phyloP scores from a whole-genome alignment of 2,329 filamentous ascomycete genomes.

The Paraphaeosphaeria sporulosa region DNA sequence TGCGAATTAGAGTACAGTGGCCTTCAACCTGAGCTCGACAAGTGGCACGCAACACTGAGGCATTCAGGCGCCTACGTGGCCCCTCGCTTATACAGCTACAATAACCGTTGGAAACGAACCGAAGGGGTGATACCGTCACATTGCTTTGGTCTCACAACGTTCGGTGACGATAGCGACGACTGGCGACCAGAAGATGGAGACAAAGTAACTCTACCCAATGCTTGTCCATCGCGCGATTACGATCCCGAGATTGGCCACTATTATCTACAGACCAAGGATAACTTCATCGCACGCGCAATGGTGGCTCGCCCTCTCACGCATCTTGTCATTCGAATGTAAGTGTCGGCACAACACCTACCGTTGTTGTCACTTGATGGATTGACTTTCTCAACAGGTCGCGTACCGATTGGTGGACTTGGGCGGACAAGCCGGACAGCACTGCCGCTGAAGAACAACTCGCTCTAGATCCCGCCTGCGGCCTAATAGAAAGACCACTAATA shows the following conservation, averaged over 20 bases:
- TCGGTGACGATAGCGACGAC: neutral
- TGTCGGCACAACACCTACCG: neutral
- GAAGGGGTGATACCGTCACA: constrained; percentile 5
- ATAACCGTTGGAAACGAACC: neutral
- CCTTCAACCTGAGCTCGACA: neutral
- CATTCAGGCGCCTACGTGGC: constrained; percentile 10
- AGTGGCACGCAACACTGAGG: neutral
- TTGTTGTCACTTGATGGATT: neutral
- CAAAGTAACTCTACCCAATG: constrained; percentile 1
- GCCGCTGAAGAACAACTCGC: constrained; percentile 6
- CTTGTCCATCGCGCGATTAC: neutral
- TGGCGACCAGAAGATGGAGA: constrained; percentile 9
- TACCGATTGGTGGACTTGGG: constrained; percentile 13
- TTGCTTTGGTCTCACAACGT: constrained; percentile 5
- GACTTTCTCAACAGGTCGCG: neutral
- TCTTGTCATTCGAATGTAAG: constrained; percentile 10
- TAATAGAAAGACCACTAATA: neutral
- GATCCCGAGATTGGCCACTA: neutral
- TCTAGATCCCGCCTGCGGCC: constrained; percentile 10
- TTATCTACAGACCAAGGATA: neutral
- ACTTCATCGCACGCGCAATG: constrained; percentile 9
- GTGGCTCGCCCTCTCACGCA: constrained; percentile 10
- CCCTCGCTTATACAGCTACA: neutral
- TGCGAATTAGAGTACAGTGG: neutral
- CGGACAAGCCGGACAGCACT: neutral